Base-by-base conservation (phyloP, 345 rosid species). In the Streptanthus diversifolius region DNA sequence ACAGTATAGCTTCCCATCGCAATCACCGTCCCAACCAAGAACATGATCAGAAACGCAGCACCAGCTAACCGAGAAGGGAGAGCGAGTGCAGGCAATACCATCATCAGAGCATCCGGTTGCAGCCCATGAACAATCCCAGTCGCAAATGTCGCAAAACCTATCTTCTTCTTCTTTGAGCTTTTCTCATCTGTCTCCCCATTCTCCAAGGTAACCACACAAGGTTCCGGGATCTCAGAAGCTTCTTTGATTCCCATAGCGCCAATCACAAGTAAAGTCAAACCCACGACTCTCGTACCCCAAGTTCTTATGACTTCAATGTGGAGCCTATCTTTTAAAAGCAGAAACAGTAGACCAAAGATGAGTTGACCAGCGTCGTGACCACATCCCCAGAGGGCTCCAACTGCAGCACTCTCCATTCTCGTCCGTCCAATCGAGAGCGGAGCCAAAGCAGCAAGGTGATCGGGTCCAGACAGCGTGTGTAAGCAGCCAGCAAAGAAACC, bases 351-450 rank as follows among this genome's bases (percentile, higher is more conserved):
- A 36, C 98, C 98, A 52, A 93, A 93, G 25, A 93, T 78, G 24
- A 93, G 74, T 75, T 95, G 99, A 32, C 99, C 99, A 0, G 99
- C 95, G 33, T 91, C 99, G 45, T 95, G 99, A 11, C 99, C 99
- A 73, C 97, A 95, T 33, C 99, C 99, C 99, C 99, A 95, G 15
- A 95, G 88, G 17, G 96, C 99, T 73, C 99, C 99, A 41, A 95
- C 95, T 2, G 82, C 89, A 65, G 97, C 97, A 66, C 99, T 91
- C 84, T 91, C 96, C 78, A 91, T 69, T 47, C 89, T 78, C 15
- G 95, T 74, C 10, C 96, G 91, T 7, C 99, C 96, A 30, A 95
- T 95, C 2, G 99, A 91, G 25, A 91, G 87, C 4, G 99, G 99
- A 66, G 97, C 96, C 78, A 93, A 75, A 71, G 99, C 99, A 74